Conservation (phyloP, 345 rosid species). For the Laguncularia racemosa region DNA sequence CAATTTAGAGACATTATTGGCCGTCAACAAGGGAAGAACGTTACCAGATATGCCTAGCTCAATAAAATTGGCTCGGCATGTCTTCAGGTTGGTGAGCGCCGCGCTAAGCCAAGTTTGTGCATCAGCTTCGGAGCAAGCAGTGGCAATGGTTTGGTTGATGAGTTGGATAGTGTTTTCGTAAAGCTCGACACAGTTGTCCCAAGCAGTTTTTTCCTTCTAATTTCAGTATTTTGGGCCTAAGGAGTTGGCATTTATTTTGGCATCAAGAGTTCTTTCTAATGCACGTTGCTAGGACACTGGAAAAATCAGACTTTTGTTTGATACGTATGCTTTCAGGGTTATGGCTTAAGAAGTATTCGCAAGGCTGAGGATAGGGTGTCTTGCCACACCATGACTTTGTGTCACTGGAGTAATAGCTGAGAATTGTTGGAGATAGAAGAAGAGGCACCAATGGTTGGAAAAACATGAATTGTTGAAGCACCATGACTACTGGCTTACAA, state of each 20-base stretch:
- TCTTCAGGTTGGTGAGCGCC: too few relatives aligned
- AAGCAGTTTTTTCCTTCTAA: constrained; percentile 22
- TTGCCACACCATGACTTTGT: constrained; percentile 22
- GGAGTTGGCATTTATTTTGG: constrained; percentile 3
- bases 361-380: constrained; percentile 24
- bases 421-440: not conserved
- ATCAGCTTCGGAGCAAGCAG: too few relatives aligned
- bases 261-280: constrained; percentile 12
- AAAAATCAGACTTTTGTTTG: constrained; percentile 15
- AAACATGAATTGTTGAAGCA: not conserved
- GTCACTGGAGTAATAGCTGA: not conserved
- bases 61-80: too few relatives aligned
- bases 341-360: constrained; percentile 21
- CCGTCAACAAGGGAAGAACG: too few relatives aligned
- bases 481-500: too few relatives aligned
- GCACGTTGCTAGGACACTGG: constrained; percentile 18
- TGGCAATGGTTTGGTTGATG: too few relatives aligned
- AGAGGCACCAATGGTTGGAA: not conserved
- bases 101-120: too few relatives aligned
- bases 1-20: too few relatives aligned
- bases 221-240: constrained; percentile 22
- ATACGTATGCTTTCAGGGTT: constrained; percentile 9
- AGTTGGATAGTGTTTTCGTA: constrained; percentile 19
- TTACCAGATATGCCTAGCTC: too few relatives aligned
- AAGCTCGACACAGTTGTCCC: constrained; percentile 27